Conservation (phyloP, 805 yeast species). For the Saccharomycopsis fibuligera region DNA sequence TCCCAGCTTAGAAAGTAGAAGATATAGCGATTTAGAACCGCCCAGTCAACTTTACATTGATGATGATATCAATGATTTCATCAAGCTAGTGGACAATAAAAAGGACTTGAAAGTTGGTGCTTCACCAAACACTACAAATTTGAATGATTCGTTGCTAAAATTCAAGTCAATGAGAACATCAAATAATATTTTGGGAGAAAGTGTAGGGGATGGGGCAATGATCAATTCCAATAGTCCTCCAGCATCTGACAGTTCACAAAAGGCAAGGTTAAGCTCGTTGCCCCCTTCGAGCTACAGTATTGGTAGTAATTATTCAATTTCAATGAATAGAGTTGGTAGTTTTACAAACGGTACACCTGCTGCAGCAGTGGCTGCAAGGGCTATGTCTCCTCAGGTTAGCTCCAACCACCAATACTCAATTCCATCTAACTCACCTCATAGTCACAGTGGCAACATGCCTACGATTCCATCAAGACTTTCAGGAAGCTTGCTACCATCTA, state of each 20-base stretch:
- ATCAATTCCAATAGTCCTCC: not conserved
- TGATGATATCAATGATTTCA: conserved; percentile 64
- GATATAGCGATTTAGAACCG: conserved; percentile 18
- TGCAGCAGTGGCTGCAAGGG: too few species aligned
- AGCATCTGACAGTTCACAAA: not conserved
- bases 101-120: conserved; percentile 29
- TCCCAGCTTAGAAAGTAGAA: conserved; percentile 13
- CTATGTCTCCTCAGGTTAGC: not conserved
- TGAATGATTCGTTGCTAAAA: conserved; percentile 41
- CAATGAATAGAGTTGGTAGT: conserved; percentile 1
- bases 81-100: conserved; percentile 61
- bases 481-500: conserved; percentile 5
- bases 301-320: not conserved
- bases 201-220: conserved; percentile 27
- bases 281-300: not conserved
- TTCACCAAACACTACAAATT: conserved; percentile 21
- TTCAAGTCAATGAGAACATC: conserved; percentile 47
- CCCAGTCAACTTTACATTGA: conserved; percentile 39
- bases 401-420: not conserved
- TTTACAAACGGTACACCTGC: not conserved
- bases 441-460: not conserved
- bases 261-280: not conserved
- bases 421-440: not conserved
- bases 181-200: conserved; percentile 51
- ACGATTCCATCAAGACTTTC: conserved; percentile 11